Conservation (phyloP, 371 early-diverging fungal genomes). For the Rhizopus sp. region DNA sequence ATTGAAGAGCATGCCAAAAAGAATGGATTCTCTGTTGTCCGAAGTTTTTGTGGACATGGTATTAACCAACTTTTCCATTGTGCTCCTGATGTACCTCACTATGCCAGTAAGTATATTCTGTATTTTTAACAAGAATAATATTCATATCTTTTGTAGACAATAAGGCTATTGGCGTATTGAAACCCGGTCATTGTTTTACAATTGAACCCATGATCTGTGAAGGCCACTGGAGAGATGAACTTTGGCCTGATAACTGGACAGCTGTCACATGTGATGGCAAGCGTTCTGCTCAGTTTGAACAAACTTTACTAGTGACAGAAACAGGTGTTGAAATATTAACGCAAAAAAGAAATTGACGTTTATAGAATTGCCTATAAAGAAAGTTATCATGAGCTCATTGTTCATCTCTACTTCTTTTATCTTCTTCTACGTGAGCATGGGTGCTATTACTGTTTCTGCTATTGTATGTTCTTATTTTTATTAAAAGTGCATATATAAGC, state of each 20-base stretch:
- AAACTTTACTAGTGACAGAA: constrained; percentile 94
- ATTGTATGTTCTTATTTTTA: too few relatives aligned
- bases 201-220: constrained; percentile 98
- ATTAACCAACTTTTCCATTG: constrained; percentile 89
- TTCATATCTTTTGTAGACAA: constrained; percentile 54
- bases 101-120: constrained; percentile 66
- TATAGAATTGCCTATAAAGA: not conserved
- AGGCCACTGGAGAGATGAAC: constrained; percentile 64
- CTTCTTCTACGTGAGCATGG: too few relatives aligned
- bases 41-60: constrained; percentile 95
- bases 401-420: too few relatives aligned
- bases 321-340: constrained; percentile 93
- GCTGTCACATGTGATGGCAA: constrained; percentile 92
- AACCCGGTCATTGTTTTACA: constrained; percentile 93
- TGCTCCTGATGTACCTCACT: constrained; percentile 94
- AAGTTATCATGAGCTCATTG: too few relatives aligned
- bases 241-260: constrained; percentile 91
- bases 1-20: constrained; percentile 87
- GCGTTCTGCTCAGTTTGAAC: constrained; percentile 99
- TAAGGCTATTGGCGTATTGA: constrained; percentile 93
- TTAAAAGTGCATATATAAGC: too few relatives aligned
- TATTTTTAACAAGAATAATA: not conserved
- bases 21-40: constrained; percentile 91
- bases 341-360: not conserved
- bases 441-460: too few relatives aligned